Evolutionary conservation across 2,329 filamentous ascomycete genomes (phyloP).

Genomic region (Sclerotinia borealis): DNA sequence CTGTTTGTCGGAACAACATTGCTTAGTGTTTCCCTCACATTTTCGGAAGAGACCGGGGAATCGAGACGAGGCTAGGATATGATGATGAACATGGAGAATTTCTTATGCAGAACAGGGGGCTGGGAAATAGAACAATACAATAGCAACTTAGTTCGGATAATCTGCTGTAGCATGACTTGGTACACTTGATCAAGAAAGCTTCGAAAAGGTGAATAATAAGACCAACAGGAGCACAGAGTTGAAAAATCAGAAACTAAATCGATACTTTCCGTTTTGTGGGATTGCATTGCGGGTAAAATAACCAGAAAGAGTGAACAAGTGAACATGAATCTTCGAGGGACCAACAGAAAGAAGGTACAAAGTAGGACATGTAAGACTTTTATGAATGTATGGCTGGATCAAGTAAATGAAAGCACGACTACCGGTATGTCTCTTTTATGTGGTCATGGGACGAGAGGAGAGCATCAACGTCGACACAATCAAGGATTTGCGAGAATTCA

Average conservation of each 20-base stretch:
- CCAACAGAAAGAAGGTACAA: too few relatives aligned
- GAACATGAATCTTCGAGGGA: not conserved
- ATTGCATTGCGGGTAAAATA: not conserved
- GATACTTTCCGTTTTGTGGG: not conserved
- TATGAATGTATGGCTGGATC: not conserved
- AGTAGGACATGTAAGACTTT: not conserved
- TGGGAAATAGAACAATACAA: not conserved
- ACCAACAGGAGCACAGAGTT: not conserved
- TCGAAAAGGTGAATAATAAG: not conserved
- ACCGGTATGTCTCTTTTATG: too few relatives aligned
- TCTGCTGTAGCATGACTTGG: not conserved
- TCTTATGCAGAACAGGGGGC: not conserved
- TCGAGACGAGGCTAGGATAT: slow-evolving; percentile 8
- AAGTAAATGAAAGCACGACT: not conserved
- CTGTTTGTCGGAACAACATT: not conserved
- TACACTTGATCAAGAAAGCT: not conserved
- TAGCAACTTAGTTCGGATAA: not conserved
- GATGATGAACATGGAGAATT: not conserved
- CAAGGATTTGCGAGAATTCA: too few relatives aligned
- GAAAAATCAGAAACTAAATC: not conserved
- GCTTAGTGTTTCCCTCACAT: not conserved
- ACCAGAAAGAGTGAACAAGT: not conserved
- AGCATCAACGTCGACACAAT: too few relatives aligned
- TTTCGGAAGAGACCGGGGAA: slow-evolving; percentile 7
- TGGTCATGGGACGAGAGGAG: not conserved